Evolutionary conservation across 306 rosid genomes (phyloP), one percentile per base, ranked within the genome.

Genomic region (Cyclanthera cordifolia): DNA sequence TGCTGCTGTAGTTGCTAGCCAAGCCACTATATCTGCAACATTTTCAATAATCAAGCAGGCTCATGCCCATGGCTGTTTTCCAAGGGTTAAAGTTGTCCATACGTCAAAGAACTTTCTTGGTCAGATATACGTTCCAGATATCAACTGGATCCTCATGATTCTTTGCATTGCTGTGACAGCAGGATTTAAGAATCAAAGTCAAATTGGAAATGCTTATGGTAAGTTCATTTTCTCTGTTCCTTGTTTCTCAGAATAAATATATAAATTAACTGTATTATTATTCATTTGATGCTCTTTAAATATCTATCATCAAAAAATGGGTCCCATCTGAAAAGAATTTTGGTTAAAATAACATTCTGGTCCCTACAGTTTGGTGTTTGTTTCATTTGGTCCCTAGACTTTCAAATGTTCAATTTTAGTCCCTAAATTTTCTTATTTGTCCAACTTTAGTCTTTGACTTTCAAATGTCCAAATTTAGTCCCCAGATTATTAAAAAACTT

Each of bases 151-250:
- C 78, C 91, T 93, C 58, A 90, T 93, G 99, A 43, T 93, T 80
- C 95, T 93, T 47, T 93, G 99, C 81, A 86, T 93, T 75, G 84
- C 85, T 1, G 96, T 93, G 59, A 90, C 99, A 6, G 95, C 91
- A 54, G 95, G 99, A 70, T 93, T 93, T n/a, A 75, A 79, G 83
- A 86, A 93, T 73, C 94, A 90, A 82, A 85, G 51, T 81, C 95
- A 90, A 78, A 90, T 93, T 73, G 99, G 96, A 78, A 93, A 93
- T 85, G 99, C 99, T 49, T 87, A 84, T 75, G 99, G 96, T 89
- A 84, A 57, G 75, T 43, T 60, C 10, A 34, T 12, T 37, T 61
- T 49, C 69, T 39, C 27, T 34, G 49, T 37, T 12, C 48, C 10
- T 3, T 8, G 48, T 59, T 59, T 17, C 25, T 3, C 48, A 32